Percentiles rank a stretch among this genome's conserved stretches.
Conservation (phyloP, 169 alveolate genomes). For the Plasmodium vinckei region DNA sequence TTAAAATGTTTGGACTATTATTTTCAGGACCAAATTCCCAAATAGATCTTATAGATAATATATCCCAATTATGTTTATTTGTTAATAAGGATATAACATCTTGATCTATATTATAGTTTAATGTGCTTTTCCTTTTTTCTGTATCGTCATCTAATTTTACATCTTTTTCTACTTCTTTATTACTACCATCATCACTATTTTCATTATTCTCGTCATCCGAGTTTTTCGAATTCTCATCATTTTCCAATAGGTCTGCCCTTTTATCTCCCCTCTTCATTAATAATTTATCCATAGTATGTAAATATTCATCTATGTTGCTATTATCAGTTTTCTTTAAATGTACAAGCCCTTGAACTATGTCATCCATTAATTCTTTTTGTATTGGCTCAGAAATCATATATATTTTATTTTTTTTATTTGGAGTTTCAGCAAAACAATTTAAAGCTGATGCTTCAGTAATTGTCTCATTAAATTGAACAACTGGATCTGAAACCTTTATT, state of each 20-base stretch:
- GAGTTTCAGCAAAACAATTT: conserved; percentile 96
- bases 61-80: conserved; percentile 96
- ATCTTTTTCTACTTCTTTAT: conserved; percentile 85
- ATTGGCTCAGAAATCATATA: conserved; percentile 96
- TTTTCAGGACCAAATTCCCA: conserved; percentile 99
- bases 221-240: neutral
- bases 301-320: conserved; percentile 29
- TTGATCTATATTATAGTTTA: conserved; percentile 58
- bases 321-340: conserved; percentile 38
- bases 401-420: conserved; percentile 94
- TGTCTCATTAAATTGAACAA: conserved; percentile 96
- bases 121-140: conserved; percentile 71
- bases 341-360: conserved; percentile 91
- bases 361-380: conserved; percentile 92
- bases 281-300: conserved; percentile 26
- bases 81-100: conserved; percentile 82
- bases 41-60: conserved; percentile 94
- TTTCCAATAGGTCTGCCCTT: neutral
- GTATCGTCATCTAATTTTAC: conserved; percentile 54
- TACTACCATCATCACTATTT: conserved; percentile 9
- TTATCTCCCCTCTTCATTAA: neutral
- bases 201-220: neutral
- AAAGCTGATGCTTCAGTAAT: conserved; percentile 96
- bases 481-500: conserved; percentile 97
- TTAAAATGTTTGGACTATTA: conserved; percentile 93